Conservation (phyloP, 306 rosid species). For the Prunus mume region DNA sequence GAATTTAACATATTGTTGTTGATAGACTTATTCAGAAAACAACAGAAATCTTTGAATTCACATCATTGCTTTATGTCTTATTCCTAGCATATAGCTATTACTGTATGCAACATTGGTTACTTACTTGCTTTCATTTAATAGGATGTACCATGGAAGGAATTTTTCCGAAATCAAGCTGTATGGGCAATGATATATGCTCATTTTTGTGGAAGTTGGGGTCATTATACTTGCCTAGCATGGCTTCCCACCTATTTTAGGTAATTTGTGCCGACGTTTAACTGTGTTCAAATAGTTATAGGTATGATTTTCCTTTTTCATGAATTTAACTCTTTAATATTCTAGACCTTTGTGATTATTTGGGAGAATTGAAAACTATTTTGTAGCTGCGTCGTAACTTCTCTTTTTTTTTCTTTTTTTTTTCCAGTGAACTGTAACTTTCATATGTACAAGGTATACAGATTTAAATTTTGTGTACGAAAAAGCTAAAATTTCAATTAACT, state of each 20-base stretch:
- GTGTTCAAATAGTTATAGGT: background rate
- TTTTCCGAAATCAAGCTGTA: constrained; percentile 76
- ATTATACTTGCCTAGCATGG: constrained; percentile 93
- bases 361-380: background rate
- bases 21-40: background rate
- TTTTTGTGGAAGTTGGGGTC: constrained; percentile 99
- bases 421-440: background rate
- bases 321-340: background rate
- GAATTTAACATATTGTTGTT: background rate
- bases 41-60: background rate
- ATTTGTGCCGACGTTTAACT: background rate
- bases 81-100: background rate
- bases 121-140: constrained; percentile 33
- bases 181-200: constrained; percentile 99
- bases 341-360: background rate
- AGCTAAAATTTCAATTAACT: constrained; percentile 29
- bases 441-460: background rate
- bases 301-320: background rate
- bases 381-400: background rate
- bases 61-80: background rate
- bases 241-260: constrained; percentile 96
- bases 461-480: background rate
- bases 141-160: constrained; percentile 93
- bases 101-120: constrained; percentile 14
- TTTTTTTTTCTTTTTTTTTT: background rate